Evolutionary conservation across 148 eudicot genomes (phyloP), one percentile per base, ranked within the genome.

Genomic region (Rhododendron vialii): DNA sequence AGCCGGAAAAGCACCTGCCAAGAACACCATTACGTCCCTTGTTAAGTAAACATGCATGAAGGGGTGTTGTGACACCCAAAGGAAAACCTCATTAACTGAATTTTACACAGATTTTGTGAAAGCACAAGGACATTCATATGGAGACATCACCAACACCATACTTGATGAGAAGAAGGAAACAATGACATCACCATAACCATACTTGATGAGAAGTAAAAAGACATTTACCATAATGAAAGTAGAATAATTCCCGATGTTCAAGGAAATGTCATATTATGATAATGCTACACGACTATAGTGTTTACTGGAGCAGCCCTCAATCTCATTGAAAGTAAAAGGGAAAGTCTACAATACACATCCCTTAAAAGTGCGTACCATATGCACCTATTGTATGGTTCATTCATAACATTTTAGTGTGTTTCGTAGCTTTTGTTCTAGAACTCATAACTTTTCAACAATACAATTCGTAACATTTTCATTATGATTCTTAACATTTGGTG

Each of bases 1-100:
- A 92, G 43, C 53, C 96, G 91, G 88, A 96, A 96, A 43, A 76
- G 88, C 75, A 94, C 97, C 98, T 96, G 94, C 83, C 86, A 55
- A 84, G 11, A 88, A 55, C 80, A 80, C 41, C 51, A 81, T 57
- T 47, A 75, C 9, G 22, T 35, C 30, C 43, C 80, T 55, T 13
- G 41, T 69, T 43, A 82, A 51, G 35, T 47, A 15, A 57, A 82
- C n/a, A 77, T 18, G 75, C 38, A 38, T 1, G 3, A 43, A 47
- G 15, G 17, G 6, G 35, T 85, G 86, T 36, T 36, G 2, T 5
- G 36, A 36, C 20, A 84, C 22, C 59, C 77, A 48, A n/a, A 26
- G 18, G 7, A 3, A 10, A 69, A 48, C 77, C 33, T 67, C 5
- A 71, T 4, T 84, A 48, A 71, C 79, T 63, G 10, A 76, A 17